These are phyloP conservation scores for Aspergillus pseudoglaucus DNA, from an alignment of 2,329 filamentous ascomycete species.

Conservation along the genomic window DNA sequence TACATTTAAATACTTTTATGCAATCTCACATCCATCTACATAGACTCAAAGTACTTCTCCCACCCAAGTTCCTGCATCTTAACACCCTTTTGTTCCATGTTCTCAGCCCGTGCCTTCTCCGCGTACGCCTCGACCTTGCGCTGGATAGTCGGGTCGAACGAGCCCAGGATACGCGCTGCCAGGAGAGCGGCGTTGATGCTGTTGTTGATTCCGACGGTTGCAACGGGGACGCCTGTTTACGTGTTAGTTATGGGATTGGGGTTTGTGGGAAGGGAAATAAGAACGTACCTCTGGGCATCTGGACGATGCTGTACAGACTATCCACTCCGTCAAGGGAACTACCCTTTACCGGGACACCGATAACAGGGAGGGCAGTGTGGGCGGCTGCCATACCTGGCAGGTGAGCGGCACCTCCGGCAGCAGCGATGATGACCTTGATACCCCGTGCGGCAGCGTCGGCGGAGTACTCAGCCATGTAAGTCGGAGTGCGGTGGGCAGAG, in stretches of 20 bases:
- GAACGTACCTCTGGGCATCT: slow-evolving; percentile 60
- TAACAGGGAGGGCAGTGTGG: slow-evolving; percentile 65
- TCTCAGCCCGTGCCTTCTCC: slow-evolving; percentile 35
- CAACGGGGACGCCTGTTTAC: slow-evolving; percentile 59
- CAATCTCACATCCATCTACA: slow-evolving; percentile 19
- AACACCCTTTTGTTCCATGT: slow-evolving; percentile 37
- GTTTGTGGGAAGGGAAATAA: neutral
- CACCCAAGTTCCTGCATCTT: slow-evolving; percentile 39
- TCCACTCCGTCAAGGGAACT: slow-evolving; percentile 67
- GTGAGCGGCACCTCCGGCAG: slow-evolving; percentile 67
- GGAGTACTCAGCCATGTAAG: slow-evolving; percentile 63
- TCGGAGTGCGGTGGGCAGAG: slow-evolving; percentile 61
- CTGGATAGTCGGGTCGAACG: slow-evolving; percentile 37
- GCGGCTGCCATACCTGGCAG: slow-evolving; percentile 70
- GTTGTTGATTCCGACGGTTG: slow-evolving; percentile 74
- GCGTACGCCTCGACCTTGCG: slow-evolving; percentile 39
- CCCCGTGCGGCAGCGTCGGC: slow-evolving; percentile 57
- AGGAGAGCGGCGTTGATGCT: slow-evolving; percentile 68
- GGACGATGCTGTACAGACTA: slow-evolving; percentile 65
- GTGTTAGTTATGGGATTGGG: neutral
- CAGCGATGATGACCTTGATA: slow-evolving; percentile 68
- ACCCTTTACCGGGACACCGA: slow-evolving; percentile 70
- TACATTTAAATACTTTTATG: neutral
- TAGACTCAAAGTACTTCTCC: slow-evolving; percentile 41
- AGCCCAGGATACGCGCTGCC: slow-evolving; percentile 62